A percentile compares a stretch with the other conserved stretches of the same genome.
phyloP scores from a whole-genome alignment of 495 filamentous ascomycete genomes.

The Xylaria longipes region DNA sequence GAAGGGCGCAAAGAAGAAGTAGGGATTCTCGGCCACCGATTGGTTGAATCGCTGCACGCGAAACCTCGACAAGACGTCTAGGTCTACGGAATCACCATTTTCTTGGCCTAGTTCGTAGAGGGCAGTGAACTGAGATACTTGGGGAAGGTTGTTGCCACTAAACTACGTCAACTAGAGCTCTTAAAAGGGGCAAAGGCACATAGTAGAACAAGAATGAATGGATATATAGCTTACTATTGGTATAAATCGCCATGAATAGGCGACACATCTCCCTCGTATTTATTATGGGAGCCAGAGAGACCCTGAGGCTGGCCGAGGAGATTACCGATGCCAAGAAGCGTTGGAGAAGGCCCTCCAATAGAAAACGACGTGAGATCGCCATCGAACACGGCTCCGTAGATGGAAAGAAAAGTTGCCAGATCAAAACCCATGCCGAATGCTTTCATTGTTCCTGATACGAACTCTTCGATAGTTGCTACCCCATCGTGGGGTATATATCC shows the following conservation, averaged over 20 bases:
- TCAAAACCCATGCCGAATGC: constrained; percentile 60
- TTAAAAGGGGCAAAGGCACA: too few relatives aligned
- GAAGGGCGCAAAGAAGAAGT: constrained; percentile 61
- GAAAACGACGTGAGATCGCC: constrained; percentile 43
- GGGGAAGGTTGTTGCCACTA: constrained; percentile 48
- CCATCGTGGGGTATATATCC: constrained; percentile 62
- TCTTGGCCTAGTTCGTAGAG: constrained; percentile 3
- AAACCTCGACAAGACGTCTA: constrained; percentile 46
- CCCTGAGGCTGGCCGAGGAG: constrained; percentile 39
- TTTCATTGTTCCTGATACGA: constrained; percentile 45
- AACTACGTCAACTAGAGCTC: too few relatives aligned
- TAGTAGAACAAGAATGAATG: too few relatives aligned
- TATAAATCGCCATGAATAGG: constrained; percentile 62
- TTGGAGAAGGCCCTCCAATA: constrained; percentile 15
- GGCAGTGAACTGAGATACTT: constrained; percentile 34
- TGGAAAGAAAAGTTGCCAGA: constrained; percentile 55
- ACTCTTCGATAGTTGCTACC: constrained; percentile 46
- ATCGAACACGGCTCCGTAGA: constrained; percentile 59
- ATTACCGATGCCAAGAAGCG: constrained; percentile 27
- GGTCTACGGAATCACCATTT: constrained; percentile 40
- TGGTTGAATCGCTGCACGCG: constrained; percentile 52
- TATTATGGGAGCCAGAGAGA: constrained; percentile 61
- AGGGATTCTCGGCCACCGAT: constrained; percentile 57
- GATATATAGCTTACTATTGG: too few relatives aligned
- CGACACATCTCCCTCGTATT: constrained; percentile 63